Evolutionary conservation across 1,139 yeast genomes (phyloP).

Genomic region (Candida sojae): DNA sequence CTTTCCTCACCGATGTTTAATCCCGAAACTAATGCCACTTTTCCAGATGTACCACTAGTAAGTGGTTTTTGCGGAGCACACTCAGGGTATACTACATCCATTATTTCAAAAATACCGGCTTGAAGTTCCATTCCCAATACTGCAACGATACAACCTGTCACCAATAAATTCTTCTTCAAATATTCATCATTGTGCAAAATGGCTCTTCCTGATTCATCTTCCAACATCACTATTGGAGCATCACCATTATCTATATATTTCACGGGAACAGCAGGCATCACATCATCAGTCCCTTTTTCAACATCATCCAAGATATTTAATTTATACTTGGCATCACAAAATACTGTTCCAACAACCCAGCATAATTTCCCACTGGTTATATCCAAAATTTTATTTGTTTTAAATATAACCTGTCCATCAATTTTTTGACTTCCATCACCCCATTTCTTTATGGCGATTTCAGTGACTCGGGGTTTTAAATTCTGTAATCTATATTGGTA

Average conservation of each 20-base stretch:
- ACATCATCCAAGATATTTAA: slow-evolving; percentile 86
- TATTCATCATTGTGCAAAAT: slow-evolving; percentile 66
- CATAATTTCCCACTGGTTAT: slow-evolving; percentile 68
- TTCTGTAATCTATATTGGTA: slow-evolving; percentile 64
- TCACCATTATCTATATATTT: slow-evolving; percentile 30
- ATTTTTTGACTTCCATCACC: slow-evolving; percentile 44
- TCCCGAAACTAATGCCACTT: slow-evolving; percentile 74
- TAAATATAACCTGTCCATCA: slow-evolving; percentile 34
- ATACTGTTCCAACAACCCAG: slow-evolving; percentile 91
- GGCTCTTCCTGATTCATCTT: slow-evolving; percentile 93
- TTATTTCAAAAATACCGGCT: slow-evolving; percentile 82
- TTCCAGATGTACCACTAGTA: slow-evolving; percentile 11
- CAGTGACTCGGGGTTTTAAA: slow-evolving; percentile 56
- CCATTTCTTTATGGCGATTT: slow-evolving; percentile 45
- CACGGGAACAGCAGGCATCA: slow-evolving; percentile 39
- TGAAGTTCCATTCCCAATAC: slow-evolving; percentile 82
- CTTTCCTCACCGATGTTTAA: slow-evolving; percentile 51
- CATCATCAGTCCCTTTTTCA: slow-evolving; percentile 57
- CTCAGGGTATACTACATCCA: slow-evolving; percentile 76
- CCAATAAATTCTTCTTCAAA: slow-evolving; percentile 51
- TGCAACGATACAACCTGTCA: slow-evolving; percentile 87
- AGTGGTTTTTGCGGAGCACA: slow-evolving; percentile 56
- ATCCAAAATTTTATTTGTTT: slow-evolving; percentile 72
- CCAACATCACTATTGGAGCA: slow-evolving; percentile 66
- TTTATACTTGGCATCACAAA: slow-evolving; percentile 80